Percentiles rank a stretch among this genome's conserved stretches.
phyloP scores from a whole-genome alignment of 2,329 filamentous ascomycete genomes.

The Cytospora piceicola region DNA sequence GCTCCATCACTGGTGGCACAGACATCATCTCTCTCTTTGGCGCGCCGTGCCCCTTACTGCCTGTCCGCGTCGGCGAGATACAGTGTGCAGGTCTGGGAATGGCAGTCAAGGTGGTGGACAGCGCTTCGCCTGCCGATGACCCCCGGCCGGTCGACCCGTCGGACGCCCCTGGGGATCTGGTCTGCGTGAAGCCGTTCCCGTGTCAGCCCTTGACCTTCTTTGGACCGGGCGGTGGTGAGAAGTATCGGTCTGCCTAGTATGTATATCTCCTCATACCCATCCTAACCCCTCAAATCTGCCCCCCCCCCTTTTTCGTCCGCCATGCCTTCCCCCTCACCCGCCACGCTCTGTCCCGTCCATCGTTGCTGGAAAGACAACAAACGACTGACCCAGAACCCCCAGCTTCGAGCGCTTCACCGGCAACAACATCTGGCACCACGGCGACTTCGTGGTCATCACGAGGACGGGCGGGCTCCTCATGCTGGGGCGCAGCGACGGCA shows the following conservation, averaged over 20 bases:
- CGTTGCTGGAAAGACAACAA: neutral
- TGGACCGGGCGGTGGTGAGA: constrained; percentile 70
- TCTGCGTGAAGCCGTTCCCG: constrained; percentile 85
- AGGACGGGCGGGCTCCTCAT: constrained; percentile 80
- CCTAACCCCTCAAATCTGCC: neutral
- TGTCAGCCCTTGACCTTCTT: constrained; percentile 92
- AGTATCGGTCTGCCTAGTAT: constrained; percentile 76
- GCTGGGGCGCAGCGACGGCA: constrained; percentile 90
- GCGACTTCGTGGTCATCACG: constrained; percentile 79
- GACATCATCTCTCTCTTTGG: constrained; percentile 97
- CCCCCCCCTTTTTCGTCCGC: neutral
- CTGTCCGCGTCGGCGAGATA: constrained; percentile 74
- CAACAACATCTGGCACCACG: constrained; percentile 79
- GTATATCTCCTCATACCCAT: neutral
- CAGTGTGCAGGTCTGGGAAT: constrained; percentile 80
- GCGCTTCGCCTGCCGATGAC: constrained; percentile 57
- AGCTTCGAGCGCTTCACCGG: constrained; percentile 76
- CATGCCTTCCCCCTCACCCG: neutral
- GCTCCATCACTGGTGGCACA: constrained; percentile 92
- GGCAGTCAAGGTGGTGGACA: constrained; percentile 68
- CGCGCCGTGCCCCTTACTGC: constrained; percentile 75
- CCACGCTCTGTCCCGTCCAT: neutral
- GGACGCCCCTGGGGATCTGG: constrained; percentile 80
- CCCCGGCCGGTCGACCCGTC: constrained; percentile 50
- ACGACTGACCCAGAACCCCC: neutral